These are phyloP conservation scores for Cryptococcus sp. DNA, from an alignment of 1,284 basidiomycete genomes.

Conservation along the genomic window DNA sequence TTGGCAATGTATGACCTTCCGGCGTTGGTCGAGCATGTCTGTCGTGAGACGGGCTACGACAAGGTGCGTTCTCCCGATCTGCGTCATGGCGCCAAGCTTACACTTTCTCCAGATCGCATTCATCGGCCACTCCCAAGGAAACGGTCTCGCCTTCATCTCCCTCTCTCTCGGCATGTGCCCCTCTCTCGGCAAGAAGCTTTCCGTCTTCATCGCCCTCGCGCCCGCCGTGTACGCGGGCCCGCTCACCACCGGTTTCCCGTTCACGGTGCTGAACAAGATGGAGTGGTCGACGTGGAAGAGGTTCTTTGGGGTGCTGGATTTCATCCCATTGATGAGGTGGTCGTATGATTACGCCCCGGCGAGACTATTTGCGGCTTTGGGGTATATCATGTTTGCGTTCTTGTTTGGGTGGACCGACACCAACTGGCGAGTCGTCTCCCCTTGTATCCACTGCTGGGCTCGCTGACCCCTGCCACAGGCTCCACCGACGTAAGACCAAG, in stretches of 20 bases:
- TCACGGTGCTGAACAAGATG: constrained; percentile 54
- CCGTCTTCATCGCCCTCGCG: constrained; percentile 60
- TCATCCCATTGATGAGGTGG: constrained; percentile 61
- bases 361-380: constrained; percentile 49
- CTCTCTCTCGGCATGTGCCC: constrained; percentile 60
- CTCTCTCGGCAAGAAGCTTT: constrained; percentile 56
- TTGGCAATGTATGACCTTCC: constrained; percentile 62
- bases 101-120: constrained; percentile 53
- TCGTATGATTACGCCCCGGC: constrained; percentile 59
- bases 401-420: constrained; percentile 59
- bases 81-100: neutral
- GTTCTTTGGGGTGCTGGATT: constrained; percentile 61
- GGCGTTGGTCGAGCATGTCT: constrained; percentile 59
- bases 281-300: constrained; percentile 59
- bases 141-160: constrained; percentile 57
- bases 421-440: constrained; percentile 53
- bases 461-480: constrained; percentile 30
- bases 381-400: constrained; percentile 60
- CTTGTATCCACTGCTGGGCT: neutral
- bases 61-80: constrained; percentile 46
- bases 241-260: constrained; percentile 59
- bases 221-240: constrained; percentile 63
- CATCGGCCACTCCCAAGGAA: constrained; percentile 63
- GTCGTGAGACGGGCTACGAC: constrained; percentile 57
- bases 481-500: constrained; percentile 57